Percentiles rank a stretch among this genome's conserved stretches.
Evolutionary conservation across 768 basidiomycete genomes (phyloP).

Genomic region (Gymnopilus junonius): DNA sequence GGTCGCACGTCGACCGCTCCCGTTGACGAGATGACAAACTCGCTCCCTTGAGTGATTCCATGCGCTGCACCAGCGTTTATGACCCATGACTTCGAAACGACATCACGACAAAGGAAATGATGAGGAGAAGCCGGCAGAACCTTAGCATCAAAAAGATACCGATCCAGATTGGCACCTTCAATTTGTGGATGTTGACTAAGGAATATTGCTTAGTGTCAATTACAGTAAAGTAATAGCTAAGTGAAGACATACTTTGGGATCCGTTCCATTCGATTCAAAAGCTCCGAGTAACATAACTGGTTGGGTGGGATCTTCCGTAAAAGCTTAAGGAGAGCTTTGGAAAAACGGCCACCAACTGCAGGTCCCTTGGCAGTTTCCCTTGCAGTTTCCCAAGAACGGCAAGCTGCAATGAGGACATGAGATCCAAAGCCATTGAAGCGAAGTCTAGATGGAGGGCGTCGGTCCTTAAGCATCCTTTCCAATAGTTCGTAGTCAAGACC

Average conservation of each 20-base stretch:
- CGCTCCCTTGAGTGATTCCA: conserved; percentile 1
- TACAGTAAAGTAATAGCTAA: not conserved
- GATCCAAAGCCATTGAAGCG: conserved; percentile 4
- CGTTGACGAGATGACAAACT: not conserved
- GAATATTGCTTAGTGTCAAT: not conserved
- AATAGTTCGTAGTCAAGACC: conserved; percentile 9
- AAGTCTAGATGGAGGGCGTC: not conserved
- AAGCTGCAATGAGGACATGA: conserved; percentile 16
- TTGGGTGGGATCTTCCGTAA: conserved; percentile 5
- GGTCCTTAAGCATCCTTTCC: not conserved
- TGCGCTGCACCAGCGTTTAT: conserved; percentile 3
- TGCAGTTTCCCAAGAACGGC: conserved; percentile 8
- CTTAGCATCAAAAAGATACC: conserved; percentile 6
- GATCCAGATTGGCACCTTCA: conserved; percentile 8
- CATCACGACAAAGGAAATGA: not conserved
- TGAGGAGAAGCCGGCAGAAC: not conserved
- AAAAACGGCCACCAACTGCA: conserved; percentile 9
- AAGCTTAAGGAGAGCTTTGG: conserved; percentile 8
- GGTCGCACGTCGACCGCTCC: not conserved
- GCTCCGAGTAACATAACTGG: conserved; percentile 6
- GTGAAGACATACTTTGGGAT: conserved; percentile 3
- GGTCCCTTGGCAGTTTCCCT: conserved; percentile 6
- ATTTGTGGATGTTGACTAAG: conserved; percentile 17
- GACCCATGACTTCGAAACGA: not conserved
- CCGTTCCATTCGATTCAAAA: conserved; percentile 4